A percentile compares a stretch with the other conserved stretches of the same genome.
These are phyloP conservation scores for Cytospora paraplurivora DNA, from an alignment of 2,329 filamentous ascomycete genomes.

Conservation along the genomic window DNA sequence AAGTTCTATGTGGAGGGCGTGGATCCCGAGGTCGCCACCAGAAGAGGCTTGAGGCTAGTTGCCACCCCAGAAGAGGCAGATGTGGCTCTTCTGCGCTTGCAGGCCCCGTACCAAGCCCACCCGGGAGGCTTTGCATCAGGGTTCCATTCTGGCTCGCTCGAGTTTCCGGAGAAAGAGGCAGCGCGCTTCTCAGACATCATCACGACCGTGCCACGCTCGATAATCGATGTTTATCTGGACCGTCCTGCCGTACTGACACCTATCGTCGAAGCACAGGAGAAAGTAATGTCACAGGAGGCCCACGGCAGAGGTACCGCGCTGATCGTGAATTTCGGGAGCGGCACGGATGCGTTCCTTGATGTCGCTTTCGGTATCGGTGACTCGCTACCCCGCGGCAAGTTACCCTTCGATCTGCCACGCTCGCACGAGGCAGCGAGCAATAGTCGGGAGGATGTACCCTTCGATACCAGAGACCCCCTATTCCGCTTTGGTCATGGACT, in stretches of 20 bases:
- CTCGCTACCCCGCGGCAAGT: slow-evolving; percentile 40
- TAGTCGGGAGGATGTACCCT: slow-evolving; percentile 34
- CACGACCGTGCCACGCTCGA: slow-evolving; percentile 41
- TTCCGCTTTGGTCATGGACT: slow-evolving; percentile 34
- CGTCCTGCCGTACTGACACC: slow-evolving; percentile 47
- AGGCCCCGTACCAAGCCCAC: slow-evolving; percentile 44
- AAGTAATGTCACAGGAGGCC: neutral
- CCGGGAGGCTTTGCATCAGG: slow-evolving; percentile 44
- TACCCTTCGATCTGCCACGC: slow-evolving; percentile 50
- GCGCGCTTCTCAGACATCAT: slow-evolving; percentile 42
- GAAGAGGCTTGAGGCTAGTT: slow-evolving; percentile 39
- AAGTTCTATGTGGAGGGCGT: slow-evolving; percentile 34
- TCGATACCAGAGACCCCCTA: slow-evolving; percentile 33
- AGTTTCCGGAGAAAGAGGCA: slow-evolving; percentile 43
- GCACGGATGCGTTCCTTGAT: slow-evolving; percentile 47
- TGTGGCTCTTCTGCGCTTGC: slow-evolving; percentile 43
- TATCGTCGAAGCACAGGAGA: slow-evolving; percentile 37
- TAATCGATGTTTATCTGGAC: slow-evolving; percentile 48
- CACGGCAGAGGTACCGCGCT: slow-evolving; percentile 37
- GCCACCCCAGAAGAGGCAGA: slow-evolving; percentile 42
- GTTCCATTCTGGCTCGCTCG: slow-evolving; percentile 45
- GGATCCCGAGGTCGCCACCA: slow-evolving; percentile 3
- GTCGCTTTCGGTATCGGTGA: slow-evolving; percentile 42
- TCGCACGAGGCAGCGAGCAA: slow-evolving; percentile 44
- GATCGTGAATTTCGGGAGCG: slow-evolving; percentile 43